A percentile compares a stretch with the other conserved stretches of the same genome.
Conservation (phyloP, 1,284 basidiomycete genomes). For the Rhodotorula sp. region DNA sequence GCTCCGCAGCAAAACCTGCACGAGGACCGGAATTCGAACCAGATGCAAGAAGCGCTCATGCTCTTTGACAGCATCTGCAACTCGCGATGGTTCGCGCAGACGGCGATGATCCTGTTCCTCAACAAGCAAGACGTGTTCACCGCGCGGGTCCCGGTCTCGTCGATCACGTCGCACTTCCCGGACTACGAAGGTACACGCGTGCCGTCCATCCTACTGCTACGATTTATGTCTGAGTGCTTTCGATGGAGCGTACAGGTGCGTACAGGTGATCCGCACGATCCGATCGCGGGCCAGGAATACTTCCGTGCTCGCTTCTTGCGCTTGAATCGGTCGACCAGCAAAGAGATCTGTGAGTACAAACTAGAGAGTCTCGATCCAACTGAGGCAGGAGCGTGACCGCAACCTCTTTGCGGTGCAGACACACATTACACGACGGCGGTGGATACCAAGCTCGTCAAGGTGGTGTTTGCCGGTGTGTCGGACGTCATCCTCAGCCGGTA, state of each 20-base stretch:
- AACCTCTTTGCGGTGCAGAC: conserved; percentile 2
- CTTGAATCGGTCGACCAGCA: conserved; percentile 77
- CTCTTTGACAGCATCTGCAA: conserved; percentile 51
- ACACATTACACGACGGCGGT: conserved; percentile 85
- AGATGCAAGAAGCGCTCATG: conserved; percentile 52
- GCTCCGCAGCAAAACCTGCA: conserved; percentile 41
- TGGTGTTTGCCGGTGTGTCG: conserved; percentile 65
- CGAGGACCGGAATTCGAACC: conserved; percentile 54
- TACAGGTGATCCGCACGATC: conserved; percentile 55
- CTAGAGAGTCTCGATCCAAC: no score
- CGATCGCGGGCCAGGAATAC: conserved; percentile 76
- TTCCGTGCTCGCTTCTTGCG: conserved; percentile 83
- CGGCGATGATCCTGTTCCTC: conserved; percentile 43
- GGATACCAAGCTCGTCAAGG: conserved; percentile 83
- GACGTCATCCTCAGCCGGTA: conserved; percentile 28
- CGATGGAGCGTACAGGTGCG: no score
- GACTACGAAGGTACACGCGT: conserved; percentile 49
- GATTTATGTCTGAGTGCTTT: no score
- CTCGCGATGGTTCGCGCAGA: conserved; percentile 42
- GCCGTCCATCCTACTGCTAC: background rate
- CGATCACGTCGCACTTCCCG: conserved; percentile 81
- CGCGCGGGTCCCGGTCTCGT: conserved; percentile 73
- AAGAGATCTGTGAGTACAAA: conserved; percentile 85
- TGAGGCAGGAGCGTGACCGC: background rate
- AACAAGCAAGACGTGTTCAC: conserved; percentile 75